phyloP scores from a whole-genome alignment of 805 yeast species.

The Candida dendrica region DNA sequence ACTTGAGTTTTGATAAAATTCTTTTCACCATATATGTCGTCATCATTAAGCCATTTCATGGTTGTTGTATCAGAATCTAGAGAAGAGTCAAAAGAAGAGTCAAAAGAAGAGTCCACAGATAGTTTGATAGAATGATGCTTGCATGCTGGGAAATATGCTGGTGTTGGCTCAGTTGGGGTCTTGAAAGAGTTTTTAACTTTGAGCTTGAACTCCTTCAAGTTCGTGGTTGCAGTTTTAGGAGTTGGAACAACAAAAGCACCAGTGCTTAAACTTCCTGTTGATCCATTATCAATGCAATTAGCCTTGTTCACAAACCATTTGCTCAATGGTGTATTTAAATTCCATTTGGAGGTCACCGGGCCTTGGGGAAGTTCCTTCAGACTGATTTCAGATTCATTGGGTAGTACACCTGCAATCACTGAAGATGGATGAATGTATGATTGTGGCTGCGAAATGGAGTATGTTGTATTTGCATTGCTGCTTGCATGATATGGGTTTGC shows the following conservation, averaged over 20 bases:
- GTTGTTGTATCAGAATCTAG: neutral
- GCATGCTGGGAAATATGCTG: neutral
- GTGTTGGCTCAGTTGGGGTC: neutral
- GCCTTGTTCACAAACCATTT: conserved; percentile 18
- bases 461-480: neutral
- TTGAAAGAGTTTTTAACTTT: neutral
- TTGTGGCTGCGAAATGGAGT: neutral
- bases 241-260: conserved; percentile 7
- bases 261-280: conserved; percentile 16
- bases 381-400: conserved; percentile 11
- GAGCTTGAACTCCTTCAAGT: conserved; percentile 18
- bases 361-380: conserved; percentile 11
- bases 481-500: neutral
- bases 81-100: neutral
- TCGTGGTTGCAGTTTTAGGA: conserved; percentile 11
- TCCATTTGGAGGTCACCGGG: conserved; percentile 11
- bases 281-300: neutral
- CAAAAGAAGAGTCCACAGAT: neutral
- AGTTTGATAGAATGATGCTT: neutral
- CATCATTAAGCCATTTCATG: neutral
- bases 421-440: neutral
- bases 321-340: conserved; percentile 18
- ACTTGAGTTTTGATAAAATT: conserved; percentile 8
- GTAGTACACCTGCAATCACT: neutral
- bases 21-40: conserved; percentile 1